These are phyloP conservation scores for Penicillium sp. DNA, from an alignment of 2,329 filamentous ascomycete species.

Conservation along the genomic window DNA sequence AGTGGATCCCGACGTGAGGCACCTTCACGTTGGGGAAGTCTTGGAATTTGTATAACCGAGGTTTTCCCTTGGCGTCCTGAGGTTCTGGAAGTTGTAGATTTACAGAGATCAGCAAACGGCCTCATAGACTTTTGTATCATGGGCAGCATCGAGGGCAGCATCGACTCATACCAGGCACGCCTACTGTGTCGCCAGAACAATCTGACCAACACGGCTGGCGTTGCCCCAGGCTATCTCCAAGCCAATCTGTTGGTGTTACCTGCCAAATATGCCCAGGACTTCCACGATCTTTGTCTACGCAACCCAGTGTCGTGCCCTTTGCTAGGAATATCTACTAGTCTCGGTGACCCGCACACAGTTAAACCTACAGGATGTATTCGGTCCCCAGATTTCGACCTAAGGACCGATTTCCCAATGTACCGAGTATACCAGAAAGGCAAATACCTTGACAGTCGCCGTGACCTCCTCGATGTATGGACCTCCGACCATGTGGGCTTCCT, in stretches of 20 bases:
- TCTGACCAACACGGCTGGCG: slow-evolving; percentile 49
- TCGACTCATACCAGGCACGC: slow-evolving; percentile 36
- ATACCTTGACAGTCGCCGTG: slow-evolving; percentile 35
- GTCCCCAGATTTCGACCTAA: slow-evolving; percentile 48
- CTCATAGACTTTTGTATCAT: slow-evolving; percentile 2
- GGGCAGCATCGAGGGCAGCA: slow-evolving; percentile 14
- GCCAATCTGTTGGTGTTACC: slow-evolving; percentile 60
- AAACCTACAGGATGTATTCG: slow-evolving; percentile 22
- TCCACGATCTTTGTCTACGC: slow-evolving; percentile 54
- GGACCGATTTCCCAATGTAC: slow-evolving; percentile 55
- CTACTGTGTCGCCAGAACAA: slow-evolving; percentile 42
- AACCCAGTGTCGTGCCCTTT: slow-evolving; percentile 61
- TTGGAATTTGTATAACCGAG: slow-evolving; percentile 2
- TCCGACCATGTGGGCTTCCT: slow-evolving; percentile 57
- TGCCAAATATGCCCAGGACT: slow-evolving; percentile 53
- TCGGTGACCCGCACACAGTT: slow-evolving; percentile 35
- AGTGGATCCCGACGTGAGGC: slow-evolving; percentile 22
- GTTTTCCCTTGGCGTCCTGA: neutral
- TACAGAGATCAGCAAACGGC: neutral
- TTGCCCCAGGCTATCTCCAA: slow-evolving; percentile 55
- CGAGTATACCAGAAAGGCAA: slow-evolving; percentile 53
- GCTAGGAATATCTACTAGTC: slow-evolving; percentile 43
- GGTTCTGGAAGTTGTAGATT: neutral
- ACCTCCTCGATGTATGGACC: slow-evolving; percentile 52
- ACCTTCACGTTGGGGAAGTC: neutral